A percentile compares a stretch with the other conserved stretches of the same genome.
Conservation (phyloP, 192 early-diverging fungal species). For the Tieghemiomyces parasiticus region DNA sequence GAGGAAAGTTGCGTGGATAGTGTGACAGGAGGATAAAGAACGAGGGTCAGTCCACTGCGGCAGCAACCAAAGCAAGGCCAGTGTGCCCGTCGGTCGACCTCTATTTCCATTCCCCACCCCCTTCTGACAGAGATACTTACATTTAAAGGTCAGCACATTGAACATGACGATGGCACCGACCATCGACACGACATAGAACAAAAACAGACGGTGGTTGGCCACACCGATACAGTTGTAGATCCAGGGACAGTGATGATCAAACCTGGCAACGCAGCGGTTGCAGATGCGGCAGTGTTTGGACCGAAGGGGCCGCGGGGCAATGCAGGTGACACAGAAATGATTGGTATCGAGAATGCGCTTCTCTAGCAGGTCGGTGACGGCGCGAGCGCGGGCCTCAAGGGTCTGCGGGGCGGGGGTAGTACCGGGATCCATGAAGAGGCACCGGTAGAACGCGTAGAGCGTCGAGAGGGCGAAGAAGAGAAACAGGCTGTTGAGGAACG, state of each 20-base stretch:
- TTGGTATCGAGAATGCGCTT: conserved; percentile 51
- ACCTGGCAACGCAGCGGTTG: conserved; percentile 81
- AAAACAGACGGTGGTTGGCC: conserved; percentile 75
- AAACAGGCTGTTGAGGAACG: conserved; percentile 46
- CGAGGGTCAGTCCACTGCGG: too few species aligned
- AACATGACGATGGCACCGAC: conserved; percentile 41
- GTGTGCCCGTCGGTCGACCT: too few species aligned
- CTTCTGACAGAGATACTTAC: too few species aligned
- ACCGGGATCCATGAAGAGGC: conserved; percentile 62
- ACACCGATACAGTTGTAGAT: conserved; percentile 89
- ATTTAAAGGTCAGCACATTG: conserved; percentile 40
- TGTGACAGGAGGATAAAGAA: too few species aligned
- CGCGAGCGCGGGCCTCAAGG: conserved; percentile 19
- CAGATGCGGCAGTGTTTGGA: conserved; percentile 92
- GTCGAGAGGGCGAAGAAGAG: conserved; percentile 36
- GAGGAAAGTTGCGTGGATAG: too few species aligned
- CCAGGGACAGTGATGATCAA: conserved; percentile 98
- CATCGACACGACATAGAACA: conserved; percentile 61
- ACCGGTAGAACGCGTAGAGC: conserved; percentile 63
- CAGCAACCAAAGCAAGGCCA: too few species aligned
- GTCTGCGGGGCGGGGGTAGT: conserved; percentile 42
- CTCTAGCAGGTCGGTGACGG: conserved; percentile 39
- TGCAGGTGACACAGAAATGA: conserved; percentile 77
- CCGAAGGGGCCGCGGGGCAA: conserved; percentile 66
- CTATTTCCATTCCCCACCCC: too few species aligned